Base-by-base conservation (phyloP, 2,329 filamentous ascomycete genomes). In the Pezizomycotina sp. region DNA sequence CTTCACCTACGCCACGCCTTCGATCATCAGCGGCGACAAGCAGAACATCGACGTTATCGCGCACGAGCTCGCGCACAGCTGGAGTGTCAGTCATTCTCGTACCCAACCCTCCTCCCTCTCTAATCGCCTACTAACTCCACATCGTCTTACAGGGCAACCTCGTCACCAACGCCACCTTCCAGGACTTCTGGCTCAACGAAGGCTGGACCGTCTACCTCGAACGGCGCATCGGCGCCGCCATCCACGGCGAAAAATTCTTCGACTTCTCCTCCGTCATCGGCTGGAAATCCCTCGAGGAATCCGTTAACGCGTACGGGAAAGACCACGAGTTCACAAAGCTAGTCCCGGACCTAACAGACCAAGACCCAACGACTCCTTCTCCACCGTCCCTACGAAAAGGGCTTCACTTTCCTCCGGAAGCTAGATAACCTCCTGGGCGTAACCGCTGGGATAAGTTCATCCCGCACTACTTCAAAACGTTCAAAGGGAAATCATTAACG, bases 121-220 rank as follows among this genome's bases (percentile, higher is more conserved):
- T 6, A 15, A 16, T 4, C 4, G 27, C 9, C 23, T 27, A 12
- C 23, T 12, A 8, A 18, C 13, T 18, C 14, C 13, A 24, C 22
- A 7, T 24, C 8, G 8, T 24, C 12, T 7, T 12, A 24, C 19
- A 43, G 40, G 50, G 50, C 5, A 52, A 52, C 12, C 38, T 76
- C 5, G 64, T 66, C 13, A 64, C 60, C 15, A 65, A 64, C 48
- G 60, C 59, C 25, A 63, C 59, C 10, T 66, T 63, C 62, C 61
- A 66, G 43, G 62, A 66, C 43, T 66, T 66, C 46, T 66, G 64
- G 64, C 55, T 76, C 26, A 76, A 76, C 46, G 72, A 76, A 53
- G 86, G 86, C 20, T 95, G 86, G 89, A 95, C 89, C 0, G 78
- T 77, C 13, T 98, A 98, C 53, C 68, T 95, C 4, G 89, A 98